phyloP scores from a whole-genome alignment of 257 asterid species.

The Forsythia suspensa region DNA sequence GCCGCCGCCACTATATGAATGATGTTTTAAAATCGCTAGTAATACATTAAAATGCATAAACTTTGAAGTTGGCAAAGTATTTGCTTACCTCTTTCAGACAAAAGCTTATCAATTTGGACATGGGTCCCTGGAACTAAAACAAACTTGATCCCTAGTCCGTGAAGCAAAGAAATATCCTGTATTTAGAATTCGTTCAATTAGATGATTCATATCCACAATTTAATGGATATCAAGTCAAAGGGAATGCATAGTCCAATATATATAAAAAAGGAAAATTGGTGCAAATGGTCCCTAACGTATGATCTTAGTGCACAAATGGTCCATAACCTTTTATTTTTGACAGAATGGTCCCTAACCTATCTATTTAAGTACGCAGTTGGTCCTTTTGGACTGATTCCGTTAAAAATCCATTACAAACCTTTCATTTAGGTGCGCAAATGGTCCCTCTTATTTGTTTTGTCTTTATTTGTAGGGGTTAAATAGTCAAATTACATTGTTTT shows the following conservation, averaged over 20 bases:
- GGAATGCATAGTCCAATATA: neutral
- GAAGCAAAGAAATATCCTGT: constrained; percentile 94
- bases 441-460: no score
- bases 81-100: constrained; percentile 68
- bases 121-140: constrained; percentile 97
- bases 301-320: no score
- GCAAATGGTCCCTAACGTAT: no score
- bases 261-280: no score
- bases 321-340: no score
- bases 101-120: constrained; percentile 82
- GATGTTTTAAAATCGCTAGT: neutral
- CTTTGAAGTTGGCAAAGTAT: neutral
- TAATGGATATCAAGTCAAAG: neutral
- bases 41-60: neutral
- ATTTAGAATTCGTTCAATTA: constrained; percentile 20
- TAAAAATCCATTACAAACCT: no score
- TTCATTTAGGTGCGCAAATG: no score
- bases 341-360: no score
- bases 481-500: no score
- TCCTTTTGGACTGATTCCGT: no score
- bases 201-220: neutral
- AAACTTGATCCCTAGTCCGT: constrained; percentile 90
- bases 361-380: no score
- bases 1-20: neutral
- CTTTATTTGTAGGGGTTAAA: no score